phyloP scores from a whole-genome alignment of 2,329 filamentous ascomycete species.

The Ophiocordyceps camponoti-leonardi region DNA sequence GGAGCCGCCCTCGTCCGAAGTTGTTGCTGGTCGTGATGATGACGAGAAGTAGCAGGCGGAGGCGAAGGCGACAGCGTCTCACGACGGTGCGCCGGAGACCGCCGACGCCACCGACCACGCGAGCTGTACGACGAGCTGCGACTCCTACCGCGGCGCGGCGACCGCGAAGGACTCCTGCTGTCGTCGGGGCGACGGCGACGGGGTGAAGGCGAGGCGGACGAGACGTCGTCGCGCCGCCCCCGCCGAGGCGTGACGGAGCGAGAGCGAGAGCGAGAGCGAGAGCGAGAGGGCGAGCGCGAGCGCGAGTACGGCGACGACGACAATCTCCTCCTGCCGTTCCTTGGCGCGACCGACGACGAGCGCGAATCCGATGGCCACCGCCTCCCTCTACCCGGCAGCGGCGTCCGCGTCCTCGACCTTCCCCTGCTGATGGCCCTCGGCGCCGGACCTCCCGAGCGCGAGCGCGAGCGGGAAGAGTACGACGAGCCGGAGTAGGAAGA shows the following conservation, averaged over 20 bases:
- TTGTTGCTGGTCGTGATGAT: too few species aligned
- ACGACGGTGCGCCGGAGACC: too few species aligned
- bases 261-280: not conserved
- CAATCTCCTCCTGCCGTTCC: not conserved
- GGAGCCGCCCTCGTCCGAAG: not conserved
- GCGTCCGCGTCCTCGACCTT: conserved; percentile 3
- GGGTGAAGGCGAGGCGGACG: not conserved
- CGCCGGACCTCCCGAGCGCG: conserved; percentile 1
- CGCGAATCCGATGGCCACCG: not conserved
- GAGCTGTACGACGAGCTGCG: not conserved
- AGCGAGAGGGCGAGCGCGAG: too few species aligned
- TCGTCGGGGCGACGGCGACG: not conserved
- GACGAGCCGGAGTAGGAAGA: conserved; percentile 41
- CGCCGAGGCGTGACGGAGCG: not conserved
- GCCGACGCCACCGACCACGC: not conserved
- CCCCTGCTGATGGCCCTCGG: not conserved
- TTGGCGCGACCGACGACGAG: not conserved
- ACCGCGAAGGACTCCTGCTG: not conserved
- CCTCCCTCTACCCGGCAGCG: not conserved
- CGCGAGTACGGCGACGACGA: not conserved
- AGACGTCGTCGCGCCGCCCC: not conserved
- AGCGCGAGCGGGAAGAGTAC: conserved; percentile 4
- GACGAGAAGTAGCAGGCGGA: too few species aligned
- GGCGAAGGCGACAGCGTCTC: too few species aligned
- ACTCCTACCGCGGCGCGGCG: not conserved